phyloP scores from a whole-genome alignment of 768 basidiomycete genomes.

The Sporobolomyces roseus region DNA sequence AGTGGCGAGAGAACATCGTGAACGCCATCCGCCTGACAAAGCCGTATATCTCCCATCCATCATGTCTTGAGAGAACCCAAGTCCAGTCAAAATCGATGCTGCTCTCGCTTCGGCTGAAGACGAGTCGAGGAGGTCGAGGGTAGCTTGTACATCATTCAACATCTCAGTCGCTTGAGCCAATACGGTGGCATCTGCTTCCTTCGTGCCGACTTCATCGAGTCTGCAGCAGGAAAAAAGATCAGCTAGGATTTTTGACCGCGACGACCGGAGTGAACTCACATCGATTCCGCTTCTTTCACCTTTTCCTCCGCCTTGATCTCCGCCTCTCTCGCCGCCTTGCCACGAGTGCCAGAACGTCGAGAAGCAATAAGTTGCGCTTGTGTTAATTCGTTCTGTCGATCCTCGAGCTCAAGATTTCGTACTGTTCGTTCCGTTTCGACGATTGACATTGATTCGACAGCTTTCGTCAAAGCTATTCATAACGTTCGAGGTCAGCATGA shows the following conservation, averaged over 20 bases:
- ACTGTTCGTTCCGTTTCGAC: constrained; percentile 37
- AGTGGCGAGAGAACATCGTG: constrained; percentile 60
- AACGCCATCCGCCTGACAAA: constrained; percentile 66
- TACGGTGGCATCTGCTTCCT: not conserved
- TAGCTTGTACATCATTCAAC: constrained; percentile 19
- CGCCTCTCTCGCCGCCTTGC: constrained; percentile 51
- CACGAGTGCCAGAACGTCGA: constrained; percentile 59
- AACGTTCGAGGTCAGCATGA: not conserved
- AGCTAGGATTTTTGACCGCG: not conserved
- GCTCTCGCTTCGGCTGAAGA: constrained; percentile 50
- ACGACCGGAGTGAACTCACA: not conserved
- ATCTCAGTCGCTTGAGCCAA: constrained; percentile 29
- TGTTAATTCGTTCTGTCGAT: constrained; percentile 46
- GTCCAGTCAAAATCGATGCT: constrained; percentile 57
- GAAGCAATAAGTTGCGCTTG: constrained; percentile 55
- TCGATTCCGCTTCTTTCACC: constrained; percentile 21
- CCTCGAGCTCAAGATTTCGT: constrained; percentile 29
- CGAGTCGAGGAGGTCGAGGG: constrained; percentile 46
- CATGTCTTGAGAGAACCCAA: constrained; percentile 58
- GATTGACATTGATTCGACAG: constrained; percentile 41
- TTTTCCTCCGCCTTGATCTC: constrained; percentile 29
- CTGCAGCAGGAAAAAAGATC: not conserved
- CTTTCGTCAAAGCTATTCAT: constrained; percentile 41
- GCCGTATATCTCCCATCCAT: constrained; percentile 50
- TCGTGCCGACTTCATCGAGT: constrained; percentile 7